Evolutionary conservation across 306 rosid genomes (phyloP).

Genomic region (Cucurbita moschata): DNA sequence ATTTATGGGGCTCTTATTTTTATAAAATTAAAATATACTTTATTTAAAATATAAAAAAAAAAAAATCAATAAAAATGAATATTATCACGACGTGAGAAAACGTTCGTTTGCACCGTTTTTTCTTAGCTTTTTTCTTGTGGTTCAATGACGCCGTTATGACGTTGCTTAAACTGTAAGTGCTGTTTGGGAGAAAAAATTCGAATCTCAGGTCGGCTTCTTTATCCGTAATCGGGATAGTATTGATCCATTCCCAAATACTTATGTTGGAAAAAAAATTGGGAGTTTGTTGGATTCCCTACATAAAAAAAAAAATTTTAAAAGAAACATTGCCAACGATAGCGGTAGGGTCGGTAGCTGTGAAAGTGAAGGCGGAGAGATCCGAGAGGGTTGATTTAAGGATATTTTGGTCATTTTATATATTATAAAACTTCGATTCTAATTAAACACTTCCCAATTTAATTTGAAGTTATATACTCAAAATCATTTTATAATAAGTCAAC

Average conservation of each 20-base stretch:
- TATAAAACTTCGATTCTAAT: no score
- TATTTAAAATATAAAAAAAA: neutral
- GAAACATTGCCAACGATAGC: no score
- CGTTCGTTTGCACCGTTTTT: neutral
- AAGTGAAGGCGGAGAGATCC: no score
- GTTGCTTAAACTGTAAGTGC: slow-evolving; percentile 1
- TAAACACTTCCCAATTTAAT: no score
- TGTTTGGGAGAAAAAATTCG: neutral
- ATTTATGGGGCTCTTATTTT: neutral
- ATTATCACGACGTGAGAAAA: neutral
- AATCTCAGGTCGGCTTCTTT: neutral
- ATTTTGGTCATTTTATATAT: no score
- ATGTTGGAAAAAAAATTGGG: no score
- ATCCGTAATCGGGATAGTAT: neutral
- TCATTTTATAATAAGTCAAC: no score
- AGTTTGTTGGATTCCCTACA: no score
- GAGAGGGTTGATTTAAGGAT: no score
- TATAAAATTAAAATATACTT: neutral
- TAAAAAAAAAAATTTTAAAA: no score
- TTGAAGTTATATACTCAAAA: no score
- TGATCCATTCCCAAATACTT: neutral
- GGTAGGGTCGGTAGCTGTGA: no score
- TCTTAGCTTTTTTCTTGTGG: neutral
- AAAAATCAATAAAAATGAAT: neutral
- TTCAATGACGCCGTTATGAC: slow-evolving; percentile 6